phyloP scores from a whole-genome alignment of 2,329 filamentous ascomycete genomes.

The Macrophomina pseudophaseolina region DNA sequence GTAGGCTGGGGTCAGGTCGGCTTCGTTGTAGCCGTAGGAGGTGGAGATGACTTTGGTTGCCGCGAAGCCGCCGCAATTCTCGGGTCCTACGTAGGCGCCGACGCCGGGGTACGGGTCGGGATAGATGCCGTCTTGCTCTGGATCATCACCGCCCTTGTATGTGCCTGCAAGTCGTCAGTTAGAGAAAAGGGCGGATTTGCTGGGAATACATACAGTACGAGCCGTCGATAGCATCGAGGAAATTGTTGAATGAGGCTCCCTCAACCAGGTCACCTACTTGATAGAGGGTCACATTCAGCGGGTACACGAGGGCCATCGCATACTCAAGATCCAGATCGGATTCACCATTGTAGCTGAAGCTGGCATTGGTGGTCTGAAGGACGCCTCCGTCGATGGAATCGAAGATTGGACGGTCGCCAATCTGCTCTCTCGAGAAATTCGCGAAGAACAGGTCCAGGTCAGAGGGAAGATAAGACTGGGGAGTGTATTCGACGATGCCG shows the following conservation, averaged over 20 bases:
- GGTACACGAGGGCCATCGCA: conserved; percentile 57
- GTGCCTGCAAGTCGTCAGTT: background rate
- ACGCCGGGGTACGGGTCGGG: conserved; percentile 54
- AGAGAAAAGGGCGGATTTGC: background rate
- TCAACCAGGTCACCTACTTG: conserved; percentile 56
- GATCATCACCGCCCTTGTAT: conserved; percentile 32
- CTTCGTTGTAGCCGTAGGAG: conserved; percentile 61
- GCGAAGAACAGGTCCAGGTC: conserved; percentile 45
- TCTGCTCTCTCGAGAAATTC: conserved; percentile 44
- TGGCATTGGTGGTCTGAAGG: background rate
- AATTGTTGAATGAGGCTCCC: conserved; percentile 27
- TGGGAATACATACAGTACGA: conserved; percentile 52
- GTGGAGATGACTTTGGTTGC: conserved; percentile 61
- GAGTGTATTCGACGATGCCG: conserved; percentile 22
- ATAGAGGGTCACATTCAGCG: conserved; percentile 56
- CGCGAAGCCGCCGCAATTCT: conserved; percentile 49
- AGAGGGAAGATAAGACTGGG: conserved; percentile 27
- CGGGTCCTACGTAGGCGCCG: conserved; percentile 50
- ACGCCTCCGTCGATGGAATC: conserved; percentile 53
- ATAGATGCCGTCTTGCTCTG: conserved; percentile 57
- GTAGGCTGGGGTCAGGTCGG: conserved; percentile 59
- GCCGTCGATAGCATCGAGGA: conserved; percentile 53
- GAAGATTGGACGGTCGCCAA: conserved; percentile 51
- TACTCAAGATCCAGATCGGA: conserved; percentile 57
- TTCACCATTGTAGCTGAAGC: conserved; percentile 42